Percentiles rank a stretch among this genome's conserved stretches.
These are phyloP conservation scores for Torulaspora quercuum DNA, from an alignment of 805 yeast species.

Conservation along the genomic window DNA sequence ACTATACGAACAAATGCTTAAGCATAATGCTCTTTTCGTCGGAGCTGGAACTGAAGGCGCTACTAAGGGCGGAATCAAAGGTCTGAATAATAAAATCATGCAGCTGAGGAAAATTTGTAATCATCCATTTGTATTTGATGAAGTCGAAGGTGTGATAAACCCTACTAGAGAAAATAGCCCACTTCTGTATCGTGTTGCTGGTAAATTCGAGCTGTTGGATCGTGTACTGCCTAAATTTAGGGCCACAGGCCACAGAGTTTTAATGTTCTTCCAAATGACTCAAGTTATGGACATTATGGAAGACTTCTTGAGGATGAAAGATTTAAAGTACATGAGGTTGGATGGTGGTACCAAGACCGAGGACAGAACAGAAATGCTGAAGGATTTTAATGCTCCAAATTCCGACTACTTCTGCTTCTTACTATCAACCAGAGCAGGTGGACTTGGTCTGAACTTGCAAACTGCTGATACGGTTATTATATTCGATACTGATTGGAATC, in stretches of 20 bases:
- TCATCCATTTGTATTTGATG: constrained; percentile 85
- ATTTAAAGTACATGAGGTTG: constrained; percentile 66
- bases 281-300: constrained; percentile 90
- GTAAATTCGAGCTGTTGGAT: constrained; percentile 77
- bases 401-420: constrained; percentile 77
- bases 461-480: constrained; percentile 85
- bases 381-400: constrained; percentile 67
- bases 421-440: constrained; percentile 85
- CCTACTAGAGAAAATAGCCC: constrained; percentile 61
- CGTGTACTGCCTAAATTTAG: constrained; percentile 71
- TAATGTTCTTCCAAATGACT: constrained; percentile 85
- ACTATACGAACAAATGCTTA: constrained; percentile 74
- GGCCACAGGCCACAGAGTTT: constrained; percentile 70
- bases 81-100: constrained; percentile 79
- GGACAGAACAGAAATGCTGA: constrained; percentile 72
- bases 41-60: constrained; percentile 57
- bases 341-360: constrained; percentile 85
- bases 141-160: constrained; percentile 67
- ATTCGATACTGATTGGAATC: constrained; percentile 88
- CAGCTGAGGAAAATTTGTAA: constrained; percentile 81
- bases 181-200: constrained; percentile 70
- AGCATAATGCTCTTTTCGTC: constrained; percentile 62
- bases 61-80: constrained; percentile 65
- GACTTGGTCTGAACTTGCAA: constrained; percentile 79
- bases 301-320: constrained; percentile 65